Evolutionary conservation across 1,139 yeast genomes (phyloP), one percentile per base, ranked within the genome.

Genomic region (Kurtzmaniella quercitrusa): DNA sequence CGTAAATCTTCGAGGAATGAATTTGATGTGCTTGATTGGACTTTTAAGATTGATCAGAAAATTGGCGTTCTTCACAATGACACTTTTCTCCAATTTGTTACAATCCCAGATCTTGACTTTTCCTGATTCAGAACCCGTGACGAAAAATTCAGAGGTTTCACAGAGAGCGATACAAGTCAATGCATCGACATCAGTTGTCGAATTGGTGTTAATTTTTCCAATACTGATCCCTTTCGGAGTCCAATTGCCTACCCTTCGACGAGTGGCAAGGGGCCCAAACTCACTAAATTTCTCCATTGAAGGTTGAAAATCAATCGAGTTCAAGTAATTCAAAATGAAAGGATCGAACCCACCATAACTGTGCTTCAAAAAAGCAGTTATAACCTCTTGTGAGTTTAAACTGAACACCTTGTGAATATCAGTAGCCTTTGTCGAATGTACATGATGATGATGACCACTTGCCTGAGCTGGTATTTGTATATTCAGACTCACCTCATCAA

Each of bases 101-200:
- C 82, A 65, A 54, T 89, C 95, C 98, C 98, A 93, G 0, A 93
- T 63, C 50, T 80, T 83, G 39, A 93, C 56, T 2, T 66, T 55
- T 0, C 98, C 97, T 41, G 76, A 73, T 39, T 81, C 84, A 3
- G 94, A 86, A 2, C 91, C 96, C 1, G 94, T 83, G 2, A 89
- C 68, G 51, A 93, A 83, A 53, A 79, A 85, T 36, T 77, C 77
- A 17, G 80, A 75, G 38, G 84, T 81, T 0, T 89, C 85, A 12
- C 82, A 68, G 0, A 78, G 76, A 3, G 73, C 76, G 9, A 90
- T 62, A 38, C 83, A 67, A 21, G 74, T 81, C 11, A 90, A 67
- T 1, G 66, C 66, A 46, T 68, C 74, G 7, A 63, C 58, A 1
- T 51, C 50, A 2, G 57, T 56, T 3, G 52, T 50, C 12, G 48